Base-by-base conservation (phyloP, 192 early-diverging fungal species). In the Coemansia sp. region DNA sequence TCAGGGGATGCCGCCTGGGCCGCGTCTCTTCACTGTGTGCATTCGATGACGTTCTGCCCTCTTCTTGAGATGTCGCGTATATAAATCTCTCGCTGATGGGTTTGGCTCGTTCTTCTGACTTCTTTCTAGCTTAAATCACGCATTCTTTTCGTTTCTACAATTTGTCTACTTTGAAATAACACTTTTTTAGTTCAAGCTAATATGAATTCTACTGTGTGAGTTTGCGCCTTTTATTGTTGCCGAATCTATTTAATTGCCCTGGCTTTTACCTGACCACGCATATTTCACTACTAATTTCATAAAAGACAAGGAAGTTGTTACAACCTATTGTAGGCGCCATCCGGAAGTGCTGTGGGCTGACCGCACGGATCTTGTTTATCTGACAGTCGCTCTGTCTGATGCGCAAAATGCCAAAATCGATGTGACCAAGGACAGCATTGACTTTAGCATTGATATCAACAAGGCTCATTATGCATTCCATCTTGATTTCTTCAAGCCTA, bases 321-420 rank as follows among this genome's bases (percentile, higher is more conserved):
- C 17, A 27, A 27, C 22, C 20, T 22, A 17, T 51, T 51, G 42
- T 79, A 79, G 78, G 36, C 78, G 62, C 30, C 76, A 83, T 67
- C 90, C 92, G 32, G 77, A 74, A 71, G 90, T 95, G 63, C 88
- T 93, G 70, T 97, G 95, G 94, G 95, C 95, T 30, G 94, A 97
- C 72, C 87, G 91, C 70, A 77, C 85, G 50, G 87, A 92, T 57
- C 74, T 91, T 58, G 67, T 96, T 63, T 96, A 87, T 75, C 66
- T 97, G 25, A 97, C 95, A 9, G 85, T 97, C 68, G 85, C 91
- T 54, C 66, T 95, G 20, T 50, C 80, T 63, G 94, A 97, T 67
- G 79, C 89, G 30, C 78, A 81, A 24, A 80, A 86, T 30, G 70
- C 64, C 7, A 63, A 57, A 20, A 72, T 84, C 29, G 63, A 72